Evolutionary conservation across 2,329 filamentous ascomycete species (phyloP).

Genomic region (Apiospora rasikravindrae): DNA sequence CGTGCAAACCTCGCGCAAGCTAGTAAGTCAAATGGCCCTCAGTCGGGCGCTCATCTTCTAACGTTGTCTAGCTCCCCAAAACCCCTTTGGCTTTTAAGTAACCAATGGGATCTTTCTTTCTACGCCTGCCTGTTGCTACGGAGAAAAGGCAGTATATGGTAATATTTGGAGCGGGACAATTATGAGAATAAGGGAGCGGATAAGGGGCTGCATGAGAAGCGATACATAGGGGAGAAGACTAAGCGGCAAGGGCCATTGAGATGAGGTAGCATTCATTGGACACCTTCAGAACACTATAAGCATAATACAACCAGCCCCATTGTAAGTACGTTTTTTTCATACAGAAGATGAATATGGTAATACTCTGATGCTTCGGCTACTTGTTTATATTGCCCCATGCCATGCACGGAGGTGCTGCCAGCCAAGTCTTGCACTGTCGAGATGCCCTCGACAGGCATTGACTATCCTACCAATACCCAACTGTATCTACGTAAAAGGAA

Average conservation of each 20-base stretch:
- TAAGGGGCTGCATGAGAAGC: slow-evolving; percentile 2
- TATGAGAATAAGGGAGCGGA: not conserved
- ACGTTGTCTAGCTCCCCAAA: slow-evolving; percentile 51
- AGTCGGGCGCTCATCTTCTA: not conserved
- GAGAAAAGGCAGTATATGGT: not conserved
- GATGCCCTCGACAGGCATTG: not conserved
- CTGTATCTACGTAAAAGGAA: not conserved
- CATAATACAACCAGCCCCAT: not conserved
- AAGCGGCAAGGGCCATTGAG: slow-evolving; percentile 11
- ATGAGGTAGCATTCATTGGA: slow-evolving; percentile 14
- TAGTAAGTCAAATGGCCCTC: slow-evolving; percentile 70
- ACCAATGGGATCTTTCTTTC: not conserved
- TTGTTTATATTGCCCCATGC: not conserved
- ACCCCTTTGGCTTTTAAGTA: slow-evolving; percentile 56
- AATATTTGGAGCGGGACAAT: not conserved
- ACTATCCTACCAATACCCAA: too few relatives aligned
- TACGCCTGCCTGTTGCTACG: slow-evolving; percentile 8
- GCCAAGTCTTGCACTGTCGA: not conserved
- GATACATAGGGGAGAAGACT: slow-evolving; percentile 12
- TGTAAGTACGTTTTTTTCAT: not conserved
- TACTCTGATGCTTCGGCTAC: not conserved
- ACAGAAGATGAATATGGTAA: not conserved
- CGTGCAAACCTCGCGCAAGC: slow-evolving; percentile 92
- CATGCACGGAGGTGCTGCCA: not conserved
- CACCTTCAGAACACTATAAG: slow-evolving; percentile 6